Evolutionary conservation across 164 flowering plant species (phyloP).

Genomic region (Aristolochia fimbriata): DNA sequence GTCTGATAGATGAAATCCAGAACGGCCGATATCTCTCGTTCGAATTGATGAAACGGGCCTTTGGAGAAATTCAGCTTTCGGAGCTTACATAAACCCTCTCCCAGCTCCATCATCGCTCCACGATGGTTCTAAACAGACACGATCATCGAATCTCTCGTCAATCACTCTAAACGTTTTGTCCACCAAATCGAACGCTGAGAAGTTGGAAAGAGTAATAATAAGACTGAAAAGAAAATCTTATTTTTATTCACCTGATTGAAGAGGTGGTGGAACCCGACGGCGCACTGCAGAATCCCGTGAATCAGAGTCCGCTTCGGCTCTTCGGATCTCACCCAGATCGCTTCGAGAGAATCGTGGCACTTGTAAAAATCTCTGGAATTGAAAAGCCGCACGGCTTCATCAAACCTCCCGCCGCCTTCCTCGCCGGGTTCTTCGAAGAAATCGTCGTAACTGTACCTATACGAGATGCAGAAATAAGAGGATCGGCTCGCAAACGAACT

Average conservation of each 20-base stretch:
- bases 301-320: conserved; percentile 59
- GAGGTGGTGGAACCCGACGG: conserved; percentile 86
- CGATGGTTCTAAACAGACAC: conserved; percentile 48
- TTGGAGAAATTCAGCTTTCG: conserved; percentile 53
- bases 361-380: conserved; percentile 53
- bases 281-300: conserved; percentile 79
- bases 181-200: not conserved
- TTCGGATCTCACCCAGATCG: conserved; percentile 61
- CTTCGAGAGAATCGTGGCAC: conserved; percentile 75
- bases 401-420: conserved; percentile 27
- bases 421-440: conserved; percentile 21
- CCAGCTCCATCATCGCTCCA: conserved; percentile 96
- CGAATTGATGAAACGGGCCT: conserved; percentile 67
- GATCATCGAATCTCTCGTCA: not conserved
- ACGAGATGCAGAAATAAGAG: not conserved
- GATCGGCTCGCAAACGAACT: not conserved
- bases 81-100: conserved; percentile 82
- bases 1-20: conserved; percentile 75
- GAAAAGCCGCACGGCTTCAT: conserved; percentile 59
- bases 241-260: conserved; percentile 36
- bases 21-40: conserved; percentile 53
- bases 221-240: no score
- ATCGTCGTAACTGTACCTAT: not conserved
- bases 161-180: not conserved
- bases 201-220: no score